Conservation (phyloP, 805 yeast species). For the Starmerella scarabaei region DNA sequence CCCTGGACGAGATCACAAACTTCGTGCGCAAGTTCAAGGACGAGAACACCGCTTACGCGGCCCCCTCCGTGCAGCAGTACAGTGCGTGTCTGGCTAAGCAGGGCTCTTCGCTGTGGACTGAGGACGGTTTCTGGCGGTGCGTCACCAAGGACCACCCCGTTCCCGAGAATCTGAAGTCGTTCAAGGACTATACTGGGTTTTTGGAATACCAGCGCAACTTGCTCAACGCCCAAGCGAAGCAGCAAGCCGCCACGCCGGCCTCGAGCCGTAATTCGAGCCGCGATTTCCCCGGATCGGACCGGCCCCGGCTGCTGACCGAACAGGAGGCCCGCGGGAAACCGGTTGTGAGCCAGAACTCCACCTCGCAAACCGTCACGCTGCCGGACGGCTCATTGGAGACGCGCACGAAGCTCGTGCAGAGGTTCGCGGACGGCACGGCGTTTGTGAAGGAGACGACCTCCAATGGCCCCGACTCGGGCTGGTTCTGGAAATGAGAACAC, state of each 20-base stretch:
- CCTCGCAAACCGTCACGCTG: conserved; percentile 21
- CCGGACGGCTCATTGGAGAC: conserved; percentile 25
- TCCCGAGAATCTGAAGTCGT: conserved; percentile 25
- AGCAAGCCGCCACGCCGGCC: background rate
- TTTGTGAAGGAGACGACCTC: conserved; percentile 10
- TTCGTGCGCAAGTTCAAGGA: background rate
- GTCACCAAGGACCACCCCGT: conserved; percentile 33
- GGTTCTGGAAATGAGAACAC: conserved; percentile 24
- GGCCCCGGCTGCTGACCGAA: conserved; percentile 18
- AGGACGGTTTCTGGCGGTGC: conserved; percentile 81
- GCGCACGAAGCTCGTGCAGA: conserved; percentile 23
- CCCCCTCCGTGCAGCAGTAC: conserved; percentile 45
- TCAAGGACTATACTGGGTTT: conserved; percentile 49
- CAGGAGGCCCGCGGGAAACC: conserved; percentile 24
- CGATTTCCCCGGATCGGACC: conserved; percentile 13
- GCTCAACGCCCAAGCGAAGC: conserved; percentile 1
- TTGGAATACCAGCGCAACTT: conserved; percentile 33
- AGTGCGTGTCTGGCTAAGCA: conserved; percentile 47
- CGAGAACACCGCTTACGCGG: conserved; percentile 32
- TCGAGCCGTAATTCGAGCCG: background rate
- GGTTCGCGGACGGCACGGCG: conserved; percentile 26
- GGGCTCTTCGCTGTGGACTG: conserved; percentile 75
- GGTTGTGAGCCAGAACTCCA: conserved; percentile 20
- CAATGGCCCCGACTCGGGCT: conserved; percentile 15
- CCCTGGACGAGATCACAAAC: background rate